phyloP scores from a whole-genome alignment of 805 yeast genomes.

The Candida schatavii region DNA sequence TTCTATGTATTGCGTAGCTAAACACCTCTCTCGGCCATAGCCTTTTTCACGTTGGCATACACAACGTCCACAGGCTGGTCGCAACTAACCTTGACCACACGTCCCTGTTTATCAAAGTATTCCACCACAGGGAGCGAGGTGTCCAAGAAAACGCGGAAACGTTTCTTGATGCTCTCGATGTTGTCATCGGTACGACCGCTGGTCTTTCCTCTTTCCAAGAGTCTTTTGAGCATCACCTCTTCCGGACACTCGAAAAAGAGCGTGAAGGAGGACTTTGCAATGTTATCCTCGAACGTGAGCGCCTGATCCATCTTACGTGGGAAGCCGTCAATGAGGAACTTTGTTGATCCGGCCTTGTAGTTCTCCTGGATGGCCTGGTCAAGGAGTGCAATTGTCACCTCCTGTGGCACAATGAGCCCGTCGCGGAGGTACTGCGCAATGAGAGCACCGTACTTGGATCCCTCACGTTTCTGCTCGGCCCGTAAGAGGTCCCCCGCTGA shows the following conservation, averaged over 20 bases:
- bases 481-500: slow-evolving; percentile 96
- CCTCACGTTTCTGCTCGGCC: slow-evolving; percentile 83
- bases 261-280: slow-evolving; percentile 68
- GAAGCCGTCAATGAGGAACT: slow-evolving; percentile 90
- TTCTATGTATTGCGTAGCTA: too few species aligned
- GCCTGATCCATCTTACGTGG: slow-evolving; percentile 99
- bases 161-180: slow-evolving; percentile 82
- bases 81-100: slow-evolving; percentile 77
- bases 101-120: slow-evolving; percentile 66
- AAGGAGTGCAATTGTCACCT: slow-evolving; percentile 79
- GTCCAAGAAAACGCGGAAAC: slow-evolving; percentile 81
- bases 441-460: slow-evolving; percentile 80
- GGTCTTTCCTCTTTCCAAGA: slow-evolving; percentile 89
- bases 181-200: slow-evolving; percentile 94
- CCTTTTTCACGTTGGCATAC: slow-evolving; percentile 62
- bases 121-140: slow-evolving; percentile 95
- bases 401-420: slow-evolving; percentile 92
- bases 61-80: slow-evolving; percentile 80
- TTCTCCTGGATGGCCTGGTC: slow-evolving; percentile 71
- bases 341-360: slow-evolving; percentile 46
- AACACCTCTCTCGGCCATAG: slow-evolving; percentile 47
- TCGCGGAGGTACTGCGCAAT: slow-evolving; percentile 82
- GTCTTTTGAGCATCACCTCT: slow-evolving; percentile 75
- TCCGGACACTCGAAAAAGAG: slow-evolving; percentile 83
- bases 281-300: slow-evolving; percentile 75